phyloP scores from a whole-genome alignment of 208 protist species.

The Trypanosoma scelopori region DNA sequence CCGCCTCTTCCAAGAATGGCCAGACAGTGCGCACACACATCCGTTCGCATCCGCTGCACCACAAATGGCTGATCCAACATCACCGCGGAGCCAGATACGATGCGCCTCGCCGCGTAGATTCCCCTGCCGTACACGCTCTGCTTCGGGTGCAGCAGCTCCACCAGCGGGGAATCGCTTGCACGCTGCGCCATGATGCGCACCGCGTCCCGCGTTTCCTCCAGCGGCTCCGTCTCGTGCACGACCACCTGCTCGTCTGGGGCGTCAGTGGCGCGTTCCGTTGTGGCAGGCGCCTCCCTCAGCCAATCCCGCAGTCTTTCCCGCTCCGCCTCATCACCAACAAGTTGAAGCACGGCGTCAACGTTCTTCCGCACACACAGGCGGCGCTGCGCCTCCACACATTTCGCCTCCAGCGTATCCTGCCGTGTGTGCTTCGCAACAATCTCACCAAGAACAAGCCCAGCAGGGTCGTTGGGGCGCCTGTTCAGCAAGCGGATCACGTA shows the following conservation, averaged over 20 bases:
- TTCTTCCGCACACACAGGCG: constrained; percentile 45
- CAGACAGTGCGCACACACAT: constrained; percentile 79
- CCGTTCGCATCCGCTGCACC: constrained; percentile 50
- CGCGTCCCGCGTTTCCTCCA: constrained; percentile 22
- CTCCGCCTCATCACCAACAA: constrained; percentile 11
- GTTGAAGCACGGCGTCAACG: constrained; percentile 14
- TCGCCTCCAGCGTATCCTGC: constrained; percentile 50
- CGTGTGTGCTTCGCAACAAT: constrained; percentile 39
- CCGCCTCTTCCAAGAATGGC: constrained; percentile 23
- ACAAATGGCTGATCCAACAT: constrained; percentile 62
- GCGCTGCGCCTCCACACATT: constrained; percentile 54
- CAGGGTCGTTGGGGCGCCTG: constrained; percentile 49
- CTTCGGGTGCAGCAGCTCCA: constrained; percentile 61
- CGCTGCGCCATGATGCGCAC: constrained; percentile 29
- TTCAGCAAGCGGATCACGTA: constrained; percentile 83
- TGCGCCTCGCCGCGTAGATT: constrained; percentile 55
- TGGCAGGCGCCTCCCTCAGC: not conserved
- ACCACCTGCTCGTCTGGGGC: constrained; percentile 28
- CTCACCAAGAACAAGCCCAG: constrained; percentile 65
- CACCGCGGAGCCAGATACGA: constrained; percentile 43
- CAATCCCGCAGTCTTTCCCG: constrained; percentile 5
- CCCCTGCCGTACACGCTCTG: constrained; percentile 63
- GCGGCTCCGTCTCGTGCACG: constrained; percentile 32
- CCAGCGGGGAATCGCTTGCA: constrained; percentile 23
- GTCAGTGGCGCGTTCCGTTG: not conserved